phyloP scores from a whole-genome alignment of 1,139 yeast species.

The Saccharomyces hybrid region DNA sequence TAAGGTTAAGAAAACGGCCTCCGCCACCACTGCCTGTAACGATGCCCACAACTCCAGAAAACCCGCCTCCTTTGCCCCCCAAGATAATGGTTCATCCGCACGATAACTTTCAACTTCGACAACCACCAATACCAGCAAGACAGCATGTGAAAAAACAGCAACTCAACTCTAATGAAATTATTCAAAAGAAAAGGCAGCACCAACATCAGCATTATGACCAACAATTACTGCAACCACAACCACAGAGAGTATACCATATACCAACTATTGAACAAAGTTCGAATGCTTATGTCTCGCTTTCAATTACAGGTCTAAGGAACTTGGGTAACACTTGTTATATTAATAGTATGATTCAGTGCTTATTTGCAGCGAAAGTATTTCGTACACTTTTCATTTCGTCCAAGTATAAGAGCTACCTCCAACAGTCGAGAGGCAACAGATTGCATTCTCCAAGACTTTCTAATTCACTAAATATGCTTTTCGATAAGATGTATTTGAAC shows the following conservation, averaged over 20 bases:
- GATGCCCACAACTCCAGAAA: conserved; percentile 10
- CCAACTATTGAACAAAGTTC: conserved; percentile 37
- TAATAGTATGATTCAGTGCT: conserved; percentile 59
- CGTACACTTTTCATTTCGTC: conserved; percentile 39
- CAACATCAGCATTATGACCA: conserved; percentile 4
- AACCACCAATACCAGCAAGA: conserved; percentile 2
- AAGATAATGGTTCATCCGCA: conserved; percentile 8
- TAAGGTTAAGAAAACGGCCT: conserved; percentile 21
- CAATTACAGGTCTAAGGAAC: conserved; percentile 60
- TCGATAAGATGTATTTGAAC: conserved; percentile 41
- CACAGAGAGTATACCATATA: conserved; percentile 13
- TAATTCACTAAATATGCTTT: conserved; percentile 43
- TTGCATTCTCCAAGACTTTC: conserved; percentile 33
- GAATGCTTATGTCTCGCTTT: conserved; percentile 36
- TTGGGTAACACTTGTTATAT: conserved; percentile 69
- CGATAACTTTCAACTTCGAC: background rate
- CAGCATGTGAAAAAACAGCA: background rate
- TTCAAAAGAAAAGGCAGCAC: background rate
- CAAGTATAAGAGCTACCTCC: conserved; percentile 38
- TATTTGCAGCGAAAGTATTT: conserved; percentile 47
- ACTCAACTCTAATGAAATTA: background rate
- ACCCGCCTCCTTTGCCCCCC: conserved; percentile 18
- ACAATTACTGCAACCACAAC: conserved; percentile 1
- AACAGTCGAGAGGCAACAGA: conserved; percentile 29
- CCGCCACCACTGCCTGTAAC: conserved; percentile 27